A percentile compares a stretch with the other conserved stretches of the same genome.
phyloP scores from a whole-genome alignment of 1,139 yeast species.

The Chernovozyma sophiae-reginae region DNA sequence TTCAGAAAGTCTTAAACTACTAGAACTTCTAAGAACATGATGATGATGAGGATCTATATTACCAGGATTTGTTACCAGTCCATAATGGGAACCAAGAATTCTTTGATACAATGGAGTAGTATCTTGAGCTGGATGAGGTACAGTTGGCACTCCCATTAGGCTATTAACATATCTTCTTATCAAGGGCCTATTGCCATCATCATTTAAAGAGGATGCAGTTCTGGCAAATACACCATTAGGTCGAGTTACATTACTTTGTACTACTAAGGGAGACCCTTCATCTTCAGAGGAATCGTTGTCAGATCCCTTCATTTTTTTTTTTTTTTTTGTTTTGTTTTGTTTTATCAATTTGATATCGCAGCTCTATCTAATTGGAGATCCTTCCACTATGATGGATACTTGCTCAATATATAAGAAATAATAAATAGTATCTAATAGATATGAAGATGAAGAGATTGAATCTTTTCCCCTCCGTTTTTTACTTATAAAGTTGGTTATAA shows the following conservation, averaged over 20 bases:
- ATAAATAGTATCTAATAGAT: too few species aligned
- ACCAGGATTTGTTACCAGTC: conserved; percentile 7
- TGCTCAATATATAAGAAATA: too few species aligned
- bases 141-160: background rate
- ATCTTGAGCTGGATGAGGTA: background rate
- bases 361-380: too few species aligned
- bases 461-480: too few species aligned
- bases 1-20: conserved; percentile 2
- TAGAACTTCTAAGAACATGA: background rate
- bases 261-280: background rate
- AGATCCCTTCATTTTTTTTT: background rate
- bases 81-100: conserved; percentile 4
- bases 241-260: background rate
- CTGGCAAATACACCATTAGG: background rate
- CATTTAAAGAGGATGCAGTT: background rate
- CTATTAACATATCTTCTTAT: background rate
- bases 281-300: background rate
- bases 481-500: too few species aligned
- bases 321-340: too few species aligned
- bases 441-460: too few species aligned
- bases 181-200: background rate
- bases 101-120: conserved; percentile 4
- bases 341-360: background rate
- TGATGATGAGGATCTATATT: background rate
- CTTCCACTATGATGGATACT: too few species aligned